A percentile compares a stretch with the other conserved stretches of the same genome.
Conservation (phyloP, 2,329 filamentous ascomycete species). For the Fusarium sp. region DNA sequence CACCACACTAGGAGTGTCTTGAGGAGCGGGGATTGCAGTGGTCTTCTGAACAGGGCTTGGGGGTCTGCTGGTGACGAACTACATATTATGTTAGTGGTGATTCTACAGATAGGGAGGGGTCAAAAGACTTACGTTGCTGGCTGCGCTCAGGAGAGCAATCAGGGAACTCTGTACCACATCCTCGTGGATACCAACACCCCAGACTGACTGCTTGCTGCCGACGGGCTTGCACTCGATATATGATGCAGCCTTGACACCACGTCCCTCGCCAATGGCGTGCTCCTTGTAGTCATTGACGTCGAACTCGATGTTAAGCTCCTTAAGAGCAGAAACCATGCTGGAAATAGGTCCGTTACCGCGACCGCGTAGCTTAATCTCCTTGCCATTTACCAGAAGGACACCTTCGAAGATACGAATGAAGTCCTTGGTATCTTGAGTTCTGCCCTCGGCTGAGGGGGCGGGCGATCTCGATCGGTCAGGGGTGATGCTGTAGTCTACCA, state of each 20-base stretch:
- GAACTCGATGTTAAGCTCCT: constrained; percentile 82
- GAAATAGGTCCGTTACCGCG: constrained; percentile 92
- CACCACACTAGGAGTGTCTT: constrained; percentile 22
- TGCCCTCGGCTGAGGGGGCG: constrained; percentile 73
- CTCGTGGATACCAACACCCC: constrained; percentile 92
- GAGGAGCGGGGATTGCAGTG: background rate
- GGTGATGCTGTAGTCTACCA: constrained; percentile 92
- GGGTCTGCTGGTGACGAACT: constrained; percentile 34
- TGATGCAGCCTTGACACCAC: constrained; percentile 90
- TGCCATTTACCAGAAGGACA: constrained; percentile 83
- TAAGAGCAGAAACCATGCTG: constrained; percentile 84
- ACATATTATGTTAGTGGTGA: background rate
- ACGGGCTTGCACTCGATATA: constrained; percentile 89
- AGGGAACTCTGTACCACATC: constrained; percentile 89
- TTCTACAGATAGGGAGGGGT: no score
- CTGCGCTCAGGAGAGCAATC: constrained; percentile 86
- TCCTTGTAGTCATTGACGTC: constrained; percentile 97
- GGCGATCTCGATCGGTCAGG: constrained; percentile 85
- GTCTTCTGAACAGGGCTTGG: constrained; percentile 21
- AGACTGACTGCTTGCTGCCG: constrained; percentile 78
- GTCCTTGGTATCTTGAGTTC: constrained; percentile 81
- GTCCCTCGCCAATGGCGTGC: constrained; percentile 84
- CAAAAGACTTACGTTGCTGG: constrained; percentile 77
- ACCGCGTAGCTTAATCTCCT: constrained; percentile 82
- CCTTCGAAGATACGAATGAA: constrained; percentile 86